Evolutionary conservation across 768 basidiomycete species (phyloP).

Genomic region (Leccinum olivaceopallidum): DNA sequence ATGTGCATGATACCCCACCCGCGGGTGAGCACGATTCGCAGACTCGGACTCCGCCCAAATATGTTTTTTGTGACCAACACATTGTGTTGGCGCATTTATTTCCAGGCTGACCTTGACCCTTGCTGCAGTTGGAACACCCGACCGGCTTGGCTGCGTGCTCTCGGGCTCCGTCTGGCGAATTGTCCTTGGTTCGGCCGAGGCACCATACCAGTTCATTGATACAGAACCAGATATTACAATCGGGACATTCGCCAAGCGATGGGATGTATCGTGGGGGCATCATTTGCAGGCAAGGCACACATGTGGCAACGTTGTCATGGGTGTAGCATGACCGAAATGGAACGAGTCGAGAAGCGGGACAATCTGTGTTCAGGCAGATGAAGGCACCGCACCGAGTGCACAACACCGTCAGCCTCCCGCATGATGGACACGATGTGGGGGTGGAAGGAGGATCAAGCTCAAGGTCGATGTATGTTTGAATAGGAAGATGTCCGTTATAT

Average conservation of each 20-base stretch:
- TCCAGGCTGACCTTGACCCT: too few species aligned
- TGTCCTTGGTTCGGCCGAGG: slow-evolving; percentile 19
- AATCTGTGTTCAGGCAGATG: slow-evolving; percentile 23
- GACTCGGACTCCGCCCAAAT: too few species aligned
- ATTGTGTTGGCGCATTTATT: too few species aligned
- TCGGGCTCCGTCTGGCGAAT: too few species aligned
- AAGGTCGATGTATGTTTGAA: not conserved
- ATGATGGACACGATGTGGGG: slow-evolving; percentile 4
- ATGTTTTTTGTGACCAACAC: too few species aligned
- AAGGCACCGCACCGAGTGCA: slow-evolving; percentile 6
- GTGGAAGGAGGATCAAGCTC: not conserved
- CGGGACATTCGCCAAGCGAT: slow-evolving; percentile 20
- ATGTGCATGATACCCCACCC: too few species aligned
- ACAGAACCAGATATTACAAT: slow-evolving; percentile 24
- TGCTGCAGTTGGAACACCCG: too few species aligned
- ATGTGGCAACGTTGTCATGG: slow-evolving; percentile 11
- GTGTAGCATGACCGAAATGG: slow-evolving; percentile 20
- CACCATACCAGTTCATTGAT: slow-evolving; percentile 24
- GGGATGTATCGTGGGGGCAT: not conserved
- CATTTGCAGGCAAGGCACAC: slow-evolving; percentile 12
- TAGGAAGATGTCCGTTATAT: slow-evolving; percentile 1
- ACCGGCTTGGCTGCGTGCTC: too few species aligned
- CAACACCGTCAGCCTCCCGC: not conserved
- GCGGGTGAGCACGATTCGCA: too few species aligned
- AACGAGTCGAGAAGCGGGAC: slow-evolving; percentile 17